Base-by-base conservation (phyloP, 371 early-diverging fungal genomes). In the Apophysomyces ossiformis region DNA sequence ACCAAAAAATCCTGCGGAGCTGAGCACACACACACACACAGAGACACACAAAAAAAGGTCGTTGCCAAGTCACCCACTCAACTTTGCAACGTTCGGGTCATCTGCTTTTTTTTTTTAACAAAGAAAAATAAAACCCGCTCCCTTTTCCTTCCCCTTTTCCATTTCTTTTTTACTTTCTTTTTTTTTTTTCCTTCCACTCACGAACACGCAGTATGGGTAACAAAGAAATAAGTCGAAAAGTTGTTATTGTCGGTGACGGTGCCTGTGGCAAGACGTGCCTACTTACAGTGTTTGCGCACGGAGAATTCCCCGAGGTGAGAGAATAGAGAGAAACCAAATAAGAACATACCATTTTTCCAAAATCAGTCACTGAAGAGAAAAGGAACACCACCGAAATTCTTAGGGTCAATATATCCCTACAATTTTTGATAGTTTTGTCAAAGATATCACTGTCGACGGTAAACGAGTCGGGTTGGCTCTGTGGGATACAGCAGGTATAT, bases 401-500 rank as follows among this genome's bases (percentile, higher is more conserved):
- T 63, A 38, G 43, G 57, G 45, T 68, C 26, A 58, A 58, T 68
- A 67, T 77, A 77, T 78, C 18, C 88, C 89, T 9, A 89, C 89
- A 4, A 85, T 88, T 37, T 89, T 90, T 69, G 90, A 89, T 46
- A 86, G 86, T 69, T 84, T 82, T 65, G 88, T 88, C 44, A 85
- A 85, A 50, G 86, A 88, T 58, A 78, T 87, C 61, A 82, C 81
- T 62, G 82, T 89, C 54, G 89, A 89, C 68, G 84, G 85, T 60
- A 81, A 78, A 72, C 77, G 73, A 41, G 85, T 89, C 9, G 84
- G 87, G 61, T 69, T 89, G 57, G 81, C 87, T 16, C 69, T 89
- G 39, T 89, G 89, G 88, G 90, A 89, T 81, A 89, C 90, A 60
- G 96, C 96, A 58, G 71, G 71, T 66, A 63, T 56, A 63, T 56